These are phyloP conservation scores for Chaetomium sp. DNA, from an alignment of 2,329 filamentous ascomycete species.

Conservation along the genomic window DNA sequence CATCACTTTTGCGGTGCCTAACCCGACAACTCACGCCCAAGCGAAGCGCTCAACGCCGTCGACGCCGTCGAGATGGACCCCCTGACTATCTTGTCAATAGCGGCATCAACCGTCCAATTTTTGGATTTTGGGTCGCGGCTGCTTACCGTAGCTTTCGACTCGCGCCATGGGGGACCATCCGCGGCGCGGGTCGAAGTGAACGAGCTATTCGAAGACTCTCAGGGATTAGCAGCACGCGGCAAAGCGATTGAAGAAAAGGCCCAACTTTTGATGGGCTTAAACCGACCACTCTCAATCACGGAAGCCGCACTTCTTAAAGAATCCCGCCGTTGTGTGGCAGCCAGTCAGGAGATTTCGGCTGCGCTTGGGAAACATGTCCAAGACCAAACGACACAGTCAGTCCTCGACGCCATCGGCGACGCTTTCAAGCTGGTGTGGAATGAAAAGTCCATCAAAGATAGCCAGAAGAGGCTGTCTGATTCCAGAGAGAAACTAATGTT, in stretches of 20 bases:
- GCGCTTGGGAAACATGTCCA: not conserved
- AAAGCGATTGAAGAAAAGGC: not conserved
- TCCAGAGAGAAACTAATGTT: not conserved
- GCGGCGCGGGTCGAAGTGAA: not conserved
- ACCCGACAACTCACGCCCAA: not conserved
- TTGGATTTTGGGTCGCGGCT: not conserved
- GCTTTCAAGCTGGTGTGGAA: not conserved
- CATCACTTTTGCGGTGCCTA: not conserved
- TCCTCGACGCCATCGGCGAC: not conserved
- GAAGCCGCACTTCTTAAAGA: not conserved
- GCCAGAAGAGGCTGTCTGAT: not conserved
- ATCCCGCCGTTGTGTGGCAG: not conserved
- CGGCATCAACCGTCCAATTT: not conserved
- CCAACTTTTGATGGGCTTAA: not conserved
- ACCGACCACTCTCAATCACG: not conserved
- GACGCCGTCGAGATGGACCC: not conserved
- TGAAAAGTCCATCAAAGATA: not conserved
- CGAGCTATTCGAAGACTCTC: not conserved
- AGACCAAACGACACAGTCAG: not conserved
- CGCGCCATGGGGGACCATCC: not conserved
- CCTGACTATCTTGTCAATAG: not conserved
- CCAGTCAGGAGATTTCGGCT: not conserved
- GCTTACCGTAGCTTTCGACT: not conserved
- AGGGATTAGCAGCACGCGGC: not conserved
- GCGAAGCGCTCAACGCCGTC: not conserved